Base-by-base conservation (phyloP, 345 rosid genomes). In the Psidium guajava region DNA sequence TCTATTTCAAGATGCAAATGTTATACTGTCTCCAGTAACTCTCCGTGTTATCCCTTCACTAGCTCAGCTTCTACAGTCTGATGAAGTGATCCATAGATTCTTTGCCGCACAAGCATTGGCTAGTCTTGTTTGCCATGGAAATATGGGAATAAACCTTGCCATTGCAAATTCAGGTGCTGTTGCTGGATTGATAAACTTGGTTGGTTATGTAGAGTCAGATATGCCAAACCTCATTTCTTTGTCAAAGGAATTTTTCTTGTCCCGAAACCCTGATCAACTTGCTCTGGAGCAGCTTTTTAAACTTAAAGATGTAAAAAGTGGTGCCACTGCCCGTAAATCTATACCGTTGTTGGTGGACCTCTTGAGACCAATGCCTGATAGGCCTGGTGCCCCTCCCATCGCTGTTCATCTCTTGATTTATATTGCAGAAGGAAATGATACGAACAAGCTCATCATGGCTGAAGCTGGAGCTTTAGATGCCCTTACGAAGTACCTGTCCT, bases 381-480 rank as follows among this genome's bases (percentile, higher is more conserved):
- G 98, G 90, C 98, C 95, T 3, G 93, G 92, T 86, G 99, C 98
- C 89, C 98, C 98, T 87, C 93, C 95, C 88, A 85, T 92, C 89
- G 91, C 98, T 40, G 92, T 96, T 88, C 90, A 89, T 85, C 91
- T 95, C 81, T 90, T 96, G 88, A 93, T 92, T 54, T 89, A 58
- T 86, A 88, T 96, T 85, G 98, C 95, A 42, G 90, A 92, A 81
- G 96, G 91, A 85, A 93, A 95, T 88, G 95, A 94, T 89, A 56
- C 93, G 82, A 96, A 94, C 90, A 96, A 93, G 85, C 86, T 96
- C 82, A 84, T 92, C 44, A 92, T 94, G 95, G 96, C 93, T 83
- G 99, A 96, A 91, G 94, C 96, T 87, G 99, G 99, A 89, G 98
- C 96, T 85, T 87, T 96, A 24, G 99, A 96, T 89, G 98, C 98